Base-by-base conservation (phyloP, 2,329 filamentous ascomycete species). In the Phaeosphaeriaceae sp. region DNA sequence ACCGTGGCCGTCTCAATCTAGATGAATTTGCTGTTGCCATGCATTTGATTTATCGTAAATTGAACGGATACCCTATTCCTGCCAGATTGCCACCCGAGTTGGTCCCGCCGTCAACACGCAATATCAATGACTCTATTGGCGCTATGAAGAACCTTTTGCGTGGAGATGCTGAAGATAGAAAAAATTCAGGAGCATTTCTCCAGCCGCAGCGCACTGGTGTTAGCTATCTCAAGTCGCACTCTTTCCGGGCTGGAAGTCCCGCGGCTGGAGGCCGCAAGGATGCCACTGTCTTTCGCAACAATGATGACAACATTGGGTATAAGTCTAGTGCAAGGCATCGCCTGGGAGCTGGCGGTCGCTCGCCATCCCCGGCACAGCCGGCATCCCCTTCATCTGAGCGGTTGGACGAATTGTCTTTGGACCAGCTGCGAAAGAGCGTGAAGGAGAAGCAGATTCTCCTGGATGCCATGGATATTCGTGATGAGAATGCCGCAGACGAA, bases 21-120 rank as follows among this genome's bases (percentile, higher is more conserved):
- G 94, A 99, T 70, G 94, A 99, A 69, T 99, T 99, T 69, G 92
- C 94, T 7, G 93, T 99, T 43, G 92, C 92, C 8, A 99, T 99
- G 94, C 94, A 99, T 81, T 79, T 99, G 75, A 99, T 99, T 65
- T 99, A 99, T 77, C 85, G 94, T 64, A 96, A 95, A 71, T 82
- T 99, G 44, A 97, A 99, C 66, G 93, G 93, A 29, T 97, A 97
- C 67, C 92, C 93, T 1, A 82, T 97, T 26, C 94, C 94, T 13
- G 89, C 87, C 65, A 87, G 88, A 36, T 81, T 99, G 9, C 94
- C 94, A 7, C 86, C 94, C 0, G 94, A 99, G 78, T 84, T 99
- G 52, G 87, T 97, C 6, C 94, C 94, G 17, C 94, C 94, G 1
- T 97, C 94, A 1, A 96, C 93, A 9, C 86, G 93, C 57, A 96